phyloP scores from a whole-genome alignment of 2,329 filamentous ascomycete genomes.

The Colletotrichum sp. region DNA sequence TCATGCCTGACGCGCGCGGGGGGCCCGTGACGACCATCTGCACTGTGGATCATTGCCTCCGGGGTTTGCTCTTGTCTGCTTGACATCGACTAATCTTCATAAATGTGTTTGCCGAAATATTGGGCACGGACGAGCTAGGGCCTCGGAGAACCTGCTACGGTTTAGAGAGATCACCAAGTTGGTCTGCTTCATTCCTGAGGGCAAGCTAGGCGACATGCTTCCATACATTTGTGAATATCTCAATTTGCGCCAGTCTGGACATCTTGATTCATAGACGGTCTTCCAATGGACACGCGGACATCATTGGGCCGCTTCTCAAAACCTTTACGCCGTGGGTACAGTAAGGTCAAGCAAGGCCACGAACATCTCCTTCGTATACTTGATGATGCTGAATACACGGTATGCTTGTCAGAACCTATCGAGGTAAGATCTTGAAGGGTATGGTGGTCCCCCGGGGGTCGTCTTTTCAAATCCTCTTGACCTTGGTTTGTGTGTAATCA shows the following conservation, averaged over 20 bases:
- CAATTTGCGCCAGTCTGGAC: background rate
- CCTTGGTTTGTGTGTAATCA: too few species aligned
- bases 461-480: too few species aligned
- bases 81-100: background rate
- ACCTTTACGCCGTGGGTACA: accelerated
- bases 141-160: accelerated
- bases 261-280: background rate
- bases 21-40: accelerated
- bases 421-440: too few species aligned
- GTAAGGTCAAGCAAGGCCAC: too few species aligned
- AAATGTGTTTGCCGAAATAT: background rate
- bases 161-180: background rate
- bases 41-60: background rate
- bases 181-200: background rate
- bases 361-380: too few species aligned
- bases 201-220: background rate
- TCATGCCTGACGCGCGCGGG: background rate
- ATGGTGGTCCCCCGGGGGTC: too few species aligned
- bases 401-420: too few species aligned
- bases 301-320: background rate
- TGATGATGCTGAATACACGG: too few species aligned
- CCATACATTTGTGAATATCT: background rate
- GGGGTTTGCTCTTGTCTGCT: background rate
- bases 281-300: background rate
- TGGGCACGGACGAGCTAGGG: accelerated